Conservation (phyloP, 192 early-diverging fungal genomes). For the Gaertneriomyces sp. region DNA sequence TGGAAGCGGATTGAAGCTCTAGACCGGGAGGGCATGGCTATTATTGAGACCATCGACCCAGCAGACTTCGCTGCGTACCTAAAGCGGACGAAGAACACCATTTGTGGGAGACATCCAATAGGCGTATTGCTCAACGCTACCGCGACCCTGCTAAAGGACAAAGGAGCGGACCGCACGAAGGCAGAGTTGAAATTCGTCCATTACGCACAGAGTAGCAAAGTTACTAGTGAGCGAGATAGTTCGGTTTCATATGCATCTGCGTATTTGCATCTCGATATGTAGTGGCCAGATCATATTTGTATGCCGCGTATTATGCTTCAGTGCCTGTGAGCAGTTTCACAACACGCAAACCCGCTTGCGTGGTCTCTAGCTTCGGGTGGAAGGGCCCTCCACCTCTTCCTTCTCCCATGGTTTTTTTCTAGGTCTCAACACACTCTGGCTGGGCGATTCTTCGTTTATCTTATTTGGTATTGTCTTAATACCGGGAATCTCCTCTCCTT, state of each 20-base stretch:
- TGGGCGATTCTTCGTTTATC: slow-evolving; percentile 24
- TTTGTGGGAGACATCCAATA: slow-evolving; percentile 93
- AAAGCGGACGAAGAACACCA: slow-evolving; percentile 78
- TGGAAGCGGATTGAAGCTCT: slow-evolving; percentile 72
- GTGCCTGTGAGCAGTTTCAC: too few species aligned
- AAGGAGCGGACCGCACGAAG: slow-evolving; percentile 5
- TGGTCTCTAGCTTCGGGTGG: too few species aligned
- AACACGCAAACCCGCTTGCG: too few species aligned
- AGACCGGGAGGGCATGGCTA: slow-evolving; percentile 78
- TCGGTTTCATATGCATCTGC: slow-evolving; percentile 79
- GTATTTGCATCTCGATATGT: slow-evolving; percentile 17
- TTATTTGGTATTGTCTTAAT: slow-evolving; percentile 41
- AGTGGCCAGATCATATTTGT: not conserved
- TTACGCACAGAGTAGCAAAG: slow-evolving; percentile 80
- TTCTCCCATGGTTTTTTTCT: slow-evolving; percentile 38
- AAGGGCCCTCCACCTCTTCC: not conserved
- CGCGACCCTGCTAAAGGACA: slow-evolving; percentile 19
- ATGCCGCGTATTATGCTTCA: too few species aligned
- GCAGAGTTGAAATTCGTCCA: slow-evolving; percentile 65
- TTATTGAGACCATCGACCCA: slow-evolving; percentile 64
- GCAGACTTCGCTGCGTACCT: slow-evolving; percentile 68
- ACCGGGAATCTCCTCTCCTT: slow-evolving; percentile 39
- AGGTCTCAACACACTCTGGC: slow-evolving; percentile 16
- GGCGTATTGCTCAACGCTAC: slow-evolving; percentile 73
- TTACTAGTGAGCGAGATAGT: slow-evolving; percentile 52